Percentiles rank a stretch among this genome's conserved stretches.
These are phyloP conservation scores for Centaurea solstitialis DNA, from an alignment of 129 eudicot species.

Conservation along the genomic window DNA sequence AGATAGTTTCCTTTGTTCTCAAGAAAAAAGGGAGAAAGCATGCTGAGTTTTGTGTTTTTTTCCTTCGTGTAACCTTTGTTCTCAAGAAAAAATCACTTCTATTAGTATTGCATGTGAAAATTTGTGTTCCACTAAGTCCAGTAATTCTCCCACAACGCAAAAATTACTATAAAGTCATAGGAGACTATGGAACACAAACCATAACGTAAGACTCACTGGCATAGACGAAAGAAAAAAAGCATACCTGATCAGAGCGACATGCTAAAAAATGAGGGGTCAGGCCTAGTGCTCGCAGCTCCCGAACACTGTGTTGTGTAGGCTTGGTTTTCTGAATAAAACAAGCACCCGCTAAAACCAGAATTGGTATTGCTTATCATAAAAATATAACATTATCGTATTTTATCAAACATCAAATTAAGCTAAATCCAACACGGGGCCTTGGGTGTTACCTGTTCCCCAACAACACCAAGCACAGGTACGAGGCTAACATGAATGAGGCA, in stretches of 20 bases:
- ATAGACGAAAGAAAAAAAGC: neutral
- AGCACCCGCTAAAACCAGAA: neutral
- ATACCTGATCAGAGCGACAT: constrained; percentile 94
- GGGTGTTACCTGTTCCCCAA: constrained; percentile 89
- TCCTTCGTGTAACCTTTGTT: neutral
- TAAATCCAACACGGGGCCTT: neutral
- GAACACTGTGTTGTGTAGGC: constrained; percentile 97
- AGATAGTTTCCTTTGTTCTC: too few relatives aligned
- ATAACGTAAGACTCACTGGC: neutral
- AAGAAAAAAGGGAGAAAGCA: too few relatives aligned
- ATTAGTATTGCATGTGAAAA: neutral
- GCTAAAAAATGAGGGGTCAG: constrained; percentile 97
- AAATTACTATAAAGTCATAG: neutral
- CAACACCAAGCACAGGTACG: constrained; percentile 92
- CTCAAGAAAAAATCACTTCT: neutral
- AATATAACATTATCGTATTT: neutral
- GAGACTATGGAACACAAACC: neutral
- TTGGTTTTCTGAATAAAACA: constrained; percentile 74
- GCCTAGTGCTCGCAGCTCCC: constrained; percentile 97
- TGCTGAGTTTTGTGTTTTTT: neutral
- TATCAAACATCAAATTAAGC: constrained; percentile 13
- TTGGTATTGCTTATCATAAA: neutral
- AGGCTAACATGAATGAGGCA: constrained; percentile 96
- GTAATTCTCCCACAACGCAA: neutral
- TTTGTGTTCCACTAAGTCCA: neutral